Base-by-base conservation (phyloP, 768 basidiomycete genomes). In the Xerocomellus amylosporus region DNA sequence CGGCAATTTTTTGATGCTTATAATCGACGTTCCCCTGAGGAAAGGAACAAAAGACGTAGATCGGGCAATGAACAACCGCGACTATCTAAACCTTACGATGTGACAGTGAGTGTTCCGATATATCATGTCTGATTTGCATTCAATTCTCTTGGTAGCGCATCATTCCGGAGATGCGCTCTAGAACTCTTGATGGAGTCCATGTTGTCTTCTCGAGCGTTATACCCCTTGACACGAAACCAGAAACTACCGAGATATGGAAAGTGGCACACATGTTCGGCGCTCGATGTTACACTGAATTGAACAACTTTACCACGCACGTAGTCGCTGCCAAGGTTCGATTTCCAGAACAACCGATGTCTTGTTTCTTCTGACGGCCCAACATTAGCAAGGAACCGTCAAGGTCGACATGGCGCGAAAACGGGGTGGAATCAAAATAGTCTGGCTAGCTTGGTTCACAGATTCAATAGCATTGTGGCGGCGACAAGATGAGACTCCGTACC, bases 181-280 rank as follows among this genome's bases (percentile, higher is more conserved):
- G 83, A 61, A 87, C 91, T 0, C 78, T 98, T n/a, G 78, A 79
- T 34, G 90, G 88, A 28, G 79, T 87, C 28, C 84, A 89, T 64
- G 81, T 99, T 31, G 77, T 96, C 34, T 98, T 99, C 72, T 98
- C 96, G 1, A 92, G 94, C 53, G 85, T 99, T 38, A 94, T 98
- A 52, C 94, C 96, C 5, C 80, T 95, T n/a, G 88, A 93, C 63
- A 86, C 84, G 4, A 77, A 74, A 52, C 88, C 92, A 36, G 87
- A 93, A 69, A 77, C 78, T 45, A 90, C 82, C 47, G 92, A 93
- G 63, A 83, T 93, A 46, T 96, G 93, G 93, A 79, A 82, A 60
- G 78, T 87, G 68, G 93, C 96, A 13, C 79, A 81, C 45, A 86
- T 89, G 73, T 98, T 97, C 62, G 96, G 96, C 9, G 96, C 96